phyloP scores from a whole-genome alignment of 2,329 filamentous ascomycete species.

The Fusarium sp. region DNA sequence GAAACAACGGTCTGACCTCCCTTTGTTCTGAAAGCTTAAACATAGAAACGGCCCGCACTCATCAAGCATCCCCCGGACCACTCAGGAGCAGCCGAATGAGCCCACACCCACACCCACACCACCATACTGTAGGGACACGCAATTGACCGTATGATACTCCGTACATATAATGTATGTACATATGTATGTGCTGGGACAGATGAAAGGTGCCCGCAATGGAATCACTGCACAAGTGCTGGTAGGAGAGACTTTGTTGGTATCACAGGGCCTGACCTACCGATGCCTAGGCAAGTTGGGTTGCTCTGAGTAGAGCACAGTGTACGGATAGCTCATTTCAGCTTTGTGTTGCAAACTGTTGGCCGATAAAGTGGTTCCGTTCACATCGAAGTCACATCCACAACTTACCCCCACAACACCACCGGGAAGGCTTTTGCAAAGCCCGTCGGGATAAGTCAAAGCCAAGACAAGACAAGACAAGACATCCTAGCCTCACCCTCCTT shows the following conservation, averaged over 20 bases:
- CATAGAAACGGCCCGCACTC: slow-evolving; percentile 21
- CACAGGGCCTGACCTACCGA: neutral
- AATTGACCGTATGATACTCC: neutral
- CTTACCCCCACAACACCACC: slow-evolving; percentile 27
- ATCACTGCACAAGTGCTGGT: slow-evolving; percentile 10
- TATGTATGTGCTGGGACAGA: neutral
- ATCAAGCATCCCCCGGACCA: slow-evolving; percentile 25
- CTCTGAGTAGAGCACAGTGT: neutral
- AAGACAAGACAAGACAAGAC: neutral
- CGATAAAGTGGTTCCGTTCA: slow-evolving; percentile 19
- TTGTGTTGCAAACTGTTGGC: slow-evolving; percentile 7
- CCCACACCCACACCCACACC: slow-evolving; percentile 17
- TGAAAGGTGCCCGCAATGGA: neutral
- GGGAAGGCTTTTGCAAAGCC: slow-evolving; percentile 21
- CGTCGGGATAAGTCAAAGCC: neutral
- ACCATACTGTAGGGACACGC: slow-evolving; percentile 11
- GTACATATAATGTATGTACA: neutral
- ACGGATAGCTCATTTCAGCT: neutral
- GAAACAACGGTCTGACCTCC: slow-evolving; percentile 36
- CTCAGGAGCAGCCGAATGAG: slow-evolving; percentile 23
- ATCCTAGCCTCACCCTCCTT: slow-evolving; percentile 17
- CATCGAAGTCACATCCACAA: neutral
- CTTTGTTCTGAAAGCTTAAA: slow-evolving; percentile 28
- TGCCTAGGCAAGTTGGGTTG: neutral
- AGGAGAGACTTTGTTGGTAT: slow-evolving; percentile 8